Evolutionary conservation across 371 early-diverging fungal species (phyloP).

Genomic region (Mortierella sp.): DNA sequence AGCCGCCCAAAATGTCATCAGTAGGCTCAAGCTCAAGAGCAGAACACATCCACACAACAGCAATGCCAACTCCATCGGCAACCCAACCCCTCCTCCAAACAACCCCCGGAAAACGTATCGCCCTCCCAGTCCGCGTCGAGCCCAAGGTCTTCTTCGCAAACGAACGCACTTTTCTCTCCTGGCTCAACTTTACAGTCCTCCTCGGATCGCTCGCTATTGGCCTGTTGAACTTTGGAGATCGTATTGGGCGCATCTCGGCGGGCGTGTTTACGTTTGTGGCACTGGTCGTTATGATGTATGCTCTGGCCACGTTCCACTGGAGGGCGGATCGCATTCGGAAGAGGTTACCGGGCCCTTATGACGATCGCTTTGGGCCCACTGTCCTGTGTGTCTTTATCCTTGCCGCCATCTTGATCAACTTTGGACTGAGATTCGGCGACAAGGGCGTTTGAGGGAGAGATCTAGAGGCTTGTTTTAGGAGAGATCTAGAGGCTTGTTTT

Average conservation of each 20-base stretch:
- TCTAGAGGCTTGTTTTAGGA: neutral
- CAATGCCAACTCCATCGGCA: constrained; percentile 41
- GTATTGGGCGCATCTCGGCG: constrained; percentile 79
- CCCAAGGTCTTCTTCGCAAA: constrained; percentile 99
- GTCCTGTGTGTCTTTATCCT: constrained; percentile 67
- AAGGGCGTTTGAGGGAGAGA: neutral
- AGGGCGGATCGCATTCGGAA: constrained; percentile 76
- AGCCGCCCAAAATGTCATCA: neutral
- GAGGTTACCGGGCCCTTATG: constrained; percentile 68
- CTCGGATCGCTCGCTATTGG: constrained; percentile 82
- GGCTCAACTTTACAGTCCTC: constrained; percentile 81
- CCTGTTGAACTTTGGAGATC: constrained; percentile 84
- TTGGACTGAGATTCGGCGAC: constrained; percentile 50
- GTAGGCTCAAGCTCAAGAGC: constrained; percentile 10
- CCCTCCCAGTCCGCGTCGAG: constrained; percentile 90
- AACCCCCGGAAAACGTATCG: constrained; percentile 72
- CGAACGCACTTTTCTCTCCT: constrained; percentile 96
- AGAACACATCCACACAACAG: constrained; percentile 36
- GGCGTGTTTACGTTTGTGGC: constrained; percentile 86
- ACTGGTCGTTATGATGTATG: constrained; percentile 79
- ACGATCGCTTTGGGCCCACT: constrained; percentile 70
- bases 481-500: neutral
- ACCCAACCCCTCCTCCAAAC: constrained; percentile 54
- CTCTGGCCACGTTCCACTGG: constrained; percentile 87
- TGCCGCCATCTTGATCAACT: constrained; percentile 88